Conservation (phyloP, 1,139 yeast species). For the Trichomonascaceae sp. region DNA sequence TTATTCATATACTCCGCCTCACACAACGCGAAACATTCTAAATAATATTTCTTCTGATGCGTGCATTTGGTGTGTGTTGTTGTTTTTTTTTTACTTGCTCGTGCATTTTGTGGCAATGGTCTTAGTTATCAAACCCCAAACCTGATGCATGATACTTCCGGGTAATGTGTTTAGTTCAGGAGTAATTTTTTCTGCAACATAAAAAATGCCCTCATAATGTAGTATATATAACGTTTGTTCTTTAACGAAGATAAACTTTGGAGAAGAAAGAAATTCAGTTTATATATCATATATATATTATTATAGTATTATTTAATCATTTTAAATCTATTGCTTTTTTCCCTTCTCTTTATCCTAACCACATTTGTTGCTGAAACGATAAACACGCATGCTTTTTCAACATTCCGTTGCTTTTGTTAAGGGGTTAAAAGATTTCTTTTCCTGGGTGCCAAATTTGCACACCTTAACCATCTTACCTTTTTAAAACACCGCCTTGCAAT, state of each 20-base stretch:
- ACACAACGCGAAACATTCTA: not conserved
- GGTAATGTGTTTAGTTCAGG: not conserved
- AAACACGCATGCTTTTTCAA: not conserved
- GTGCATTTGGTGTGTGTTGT: not conserved
- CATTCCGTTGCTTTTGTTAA: not conserved
- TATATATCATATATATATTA: too few species aligned
- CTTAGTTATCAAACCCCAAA: not conserved
- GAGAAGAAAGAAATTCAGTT: not conserved
- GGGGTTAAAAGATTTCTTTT: not conserved
- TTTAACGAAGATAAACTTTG: not conserved
- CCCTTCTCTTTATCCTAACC: not conserved
- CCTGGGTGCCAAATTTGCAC: not conserved
- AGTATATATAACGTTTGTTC: not conserved
- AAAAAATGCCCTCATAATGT: not conserved
- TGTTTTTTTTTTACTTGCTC: not conserved
- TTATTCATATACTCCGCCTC: too few species aligned
- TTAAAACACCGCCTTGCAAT: not conserved
- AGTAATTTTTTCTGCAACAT: not conserved
- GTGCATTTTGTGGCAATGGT: not conserved
- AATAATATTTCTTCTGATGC: not conserved
- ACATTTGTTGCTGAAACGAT: not conserved
- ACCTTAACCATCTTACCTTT: not conserved
- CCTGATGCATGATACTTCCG: not conserved
- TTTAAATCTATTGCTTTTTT: not conserved
- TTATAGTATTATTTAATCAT: too few species aligned